Base-by-base conservation (phyloP, 2,329 filamentous ascomycete species). In the Venturiaceae sp. region DNA sequence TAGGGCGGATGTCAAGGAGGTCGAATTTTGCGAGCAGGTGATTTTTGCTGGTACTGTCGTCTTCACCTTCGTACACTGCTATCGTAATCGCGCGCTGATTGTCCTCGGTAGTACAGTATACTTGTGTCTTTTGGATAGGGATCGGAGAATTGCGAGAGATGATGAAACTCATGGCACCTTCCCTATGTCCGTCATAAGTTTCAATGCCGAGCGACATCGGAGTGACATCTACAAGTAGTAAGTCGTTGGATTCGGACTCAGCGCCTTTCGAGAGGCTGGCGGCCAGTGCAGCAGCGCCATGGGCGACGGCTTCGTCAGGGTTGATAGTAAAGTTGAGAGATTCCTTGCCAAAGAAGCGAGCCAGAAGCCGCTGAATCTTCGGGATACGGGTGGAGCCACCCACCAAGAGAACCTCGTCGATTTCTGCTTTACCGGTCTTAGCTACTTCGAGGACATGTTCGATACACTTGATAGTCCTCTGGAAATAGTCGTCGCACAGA, bases 251-350 rank as follows among this genome's bases (percentile, higher is more conserved):
- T n/a, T 77, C 80, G 63, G 89, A 88, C 70, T 86, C 87, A 70
- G 87, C 83, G 78, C 96, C 90, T 65, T 91, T 91, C 66, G 91
- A 88, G 63, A 99, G 82, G 71, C 97, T 86, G 87, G 92, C 92
- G 78, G 88, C 94, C 80, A 97, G 94, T 66, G 97, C 91, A 66
- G 94, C 92, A 64, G 94, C 94, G 79, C 94, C 94, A 74, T 92
- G 97, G 71, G 94, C 94, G 67, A 97, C 94, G 78, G 94, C 94
- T 82, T 97, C 94, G 72, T 99, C 94, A 67, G 94, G 94, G 85
- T 97, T 97, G 75, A 99, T 96, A 78, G 91, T 90, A n/a, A n/a
- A n/a, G 90, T 97, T 97, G 83, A 88, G 92, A 68, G 92, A 91
- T 82, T 94, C 92, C 89, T 97, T 97, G 75, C 92, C 80, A 74